Evolutionary conservation across 2,329 filamentous ascomycete genomes (phyloP), one percentile per base, ranked within the genome.

Genomic region (Ceratocystis huliohia): DNA sequence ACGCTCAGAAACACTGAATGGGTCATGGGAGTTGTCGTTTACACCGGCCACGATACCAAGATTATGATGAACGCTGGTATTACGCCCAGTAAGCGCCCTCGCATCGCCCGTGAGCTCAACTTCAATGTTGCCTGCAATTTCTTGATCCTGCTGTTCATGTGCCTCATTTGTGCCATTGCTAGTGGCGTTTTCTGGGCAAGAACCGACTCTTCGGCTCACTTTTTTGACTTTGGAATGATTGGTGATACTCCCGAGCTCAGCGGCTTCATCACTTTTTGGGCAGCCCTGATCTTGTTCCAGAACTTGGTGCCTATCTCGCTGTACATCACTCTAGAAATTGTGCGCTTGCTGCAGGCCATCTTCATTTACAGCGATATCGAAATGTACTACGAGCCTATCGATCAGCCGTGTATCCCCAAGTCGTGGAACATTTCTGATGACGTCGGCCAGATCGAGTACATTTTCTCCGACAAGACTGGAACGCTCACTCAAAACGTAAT

Each of bases 341-440:
- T 99, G 66, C 88, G 93, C 70, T 94, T 92, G 0, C 81, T 90
- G 10, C 94, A 99, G 76, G 94, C 93, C 3, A 85, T 96, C 73
- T 99, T 99, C 80, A 99, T 99, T 73, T 96, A 96, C 79, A 96
- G 88, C 77, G 94, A 99, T 73, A 83, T 89, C 3, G 85, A 88
- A 73, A 99, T 99, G 95, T 99, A 97, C 76, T 96, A 99, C 78
- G 94, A 94, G 66, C 86, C 85, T 72, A 85, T 96, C 70, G 91
- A 96, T 72, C 92, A 96, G 73, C 91, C 93, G 1, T 99, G 95
- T 74, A 91, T 96, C 10, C 94, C 95, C 4, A 97, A 97, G 73
- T 91, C 92, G 0, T 99, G 94, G 94, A 99, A 97, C 74, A 97
- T 99, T 63, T 97, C 93, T 0, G 94, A 99, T 73, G 95, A 99